Base-by-base conservation (phyloP, 192 early-diverging fungal species). In the Cladochytrium replicatum region DNA sequence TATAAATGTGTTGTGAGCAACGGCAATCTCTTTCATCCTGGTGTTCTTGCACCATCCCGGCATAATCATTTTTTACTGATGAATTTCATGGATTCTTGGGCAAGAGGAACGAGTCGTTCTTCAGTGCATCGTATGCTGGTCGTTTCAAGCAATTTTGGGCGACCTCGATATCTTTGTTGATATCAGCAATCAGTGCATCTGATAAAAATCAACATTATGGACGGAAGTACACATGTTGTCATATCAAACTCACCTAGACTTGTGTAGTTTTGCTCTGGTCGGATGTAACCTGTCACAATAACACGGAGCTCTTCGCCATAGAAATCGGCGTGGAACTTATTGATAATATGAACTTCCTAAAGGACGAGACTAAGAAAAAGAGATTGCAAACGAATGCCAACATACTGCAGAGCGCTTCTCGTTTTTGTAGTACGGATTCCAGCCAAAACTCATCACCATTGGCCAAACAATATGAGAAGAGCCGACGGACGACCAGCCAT, bases 401-500 rank as follows among this genome's bases (percentile, higher is more conserved):
- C 77, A 53, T 60, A 84, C 83, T 48, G 90, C 93, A 9, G 89
- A 90, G 38, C 85, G 77, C 67, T 92, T 89, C 63, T 96, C 87
- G 65, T 99, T 99, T 54, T 97, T 88, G 62, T 91, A 77, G 60
- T 83, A 97, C 9, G 96, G 96, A 67, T 99, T 99, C 96, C 96
- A 99, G 13, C 96, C 96, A 39, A 91, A 79, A 47, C 86, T 89
- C 92, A 97, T 94, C 27, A 97, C 94, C 94, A 99, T 97, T n/a
- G 89, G 88, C 38, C 79, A 78, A 4, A 97, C 82, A 0, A 55
- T 50, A 6, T 54, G 43, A 32, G 59, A 63, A 43, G 26, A 56
- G 15, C 73, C 80, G 17, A 97, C 78, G 24, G 77, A 68, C 21
- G 88, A 89, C 89, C 90, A 99, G 3, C 96, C 96, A 52, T 84